phyloP scores from a whole-genome alignment of 2,329 filamentous ascomycete species.

The Aspergillus sclerotialis region DNA sequence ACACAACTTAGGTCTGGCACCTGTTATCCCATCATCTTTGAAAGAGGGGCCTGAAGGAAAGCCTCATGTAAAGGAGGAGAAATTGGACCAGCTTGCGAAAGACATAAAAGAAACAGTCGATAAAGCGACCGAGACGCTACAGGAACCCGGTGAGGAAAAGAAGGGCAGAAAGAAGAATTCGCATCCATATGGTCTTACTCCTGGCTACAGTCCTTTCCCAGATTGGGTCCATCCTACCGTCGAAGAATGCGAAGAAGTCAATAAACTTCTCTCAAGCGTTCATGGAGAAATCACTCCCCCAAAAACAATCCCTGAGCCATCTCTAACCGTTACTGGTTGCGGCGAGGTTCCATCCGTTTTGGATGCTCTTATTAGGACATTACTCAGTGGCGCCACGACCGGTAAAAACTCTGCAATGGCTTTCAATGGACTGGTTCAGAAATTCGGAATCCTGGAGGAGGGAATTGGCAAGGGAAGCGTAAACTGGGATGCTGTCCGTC shows the following conservation, averaged over 20 bases:
- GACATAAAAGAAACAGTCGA: conserved; percentile 12
- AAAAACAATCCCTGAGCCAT: conserved; percentile 61
- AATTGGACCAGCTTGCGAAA: conserved; percentile 2
- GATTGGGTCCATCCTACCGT: conserved; percentile 58
- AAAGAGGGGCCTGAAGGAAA: conserved; percentile 6
- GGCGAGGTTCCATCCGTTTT: conserved; percentile 60
- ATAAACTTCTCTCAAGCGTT: conserved; percentile 54
- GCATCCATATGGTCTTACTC: conserved; percentile 48
- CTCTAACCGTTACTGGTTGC: conserved; percentile 63
- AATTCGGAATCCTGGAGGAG: conserved; percentile 56
- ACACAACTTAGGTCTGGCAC: conserved; percentile 46
- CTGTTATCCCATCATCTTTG: conserved; percentile 2
- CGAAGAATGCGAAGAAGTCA: conserved; percentile 64
- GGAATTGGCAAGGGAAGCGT: conserved; percentile 65
- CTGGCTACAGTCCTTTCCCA: conserved; percentile 58
- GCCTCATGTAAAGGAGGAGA: conserved; percentile 5
- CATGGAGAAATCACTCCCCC: conserved; percentile 63
- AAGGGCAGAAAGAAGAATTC: conserved; percentile 12
- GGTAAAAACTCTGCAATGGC: conserved; percentile 58
- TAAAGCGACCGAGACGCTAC: conserved; percentile 12
- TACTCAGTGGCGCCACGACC: conserved; percentile 56
- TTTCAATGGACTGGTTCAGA: conserved; percentile 57
- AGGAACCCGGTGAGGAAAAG: conserved; percentile 1
- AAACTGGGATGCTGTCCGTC: conserved; percentile 65
- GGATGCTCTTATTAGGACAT: conserved; percentile 56